Base-by-base conservation (phyloP, 352 stramenopile species). In the Globisporangium takayamanum region DNA sequence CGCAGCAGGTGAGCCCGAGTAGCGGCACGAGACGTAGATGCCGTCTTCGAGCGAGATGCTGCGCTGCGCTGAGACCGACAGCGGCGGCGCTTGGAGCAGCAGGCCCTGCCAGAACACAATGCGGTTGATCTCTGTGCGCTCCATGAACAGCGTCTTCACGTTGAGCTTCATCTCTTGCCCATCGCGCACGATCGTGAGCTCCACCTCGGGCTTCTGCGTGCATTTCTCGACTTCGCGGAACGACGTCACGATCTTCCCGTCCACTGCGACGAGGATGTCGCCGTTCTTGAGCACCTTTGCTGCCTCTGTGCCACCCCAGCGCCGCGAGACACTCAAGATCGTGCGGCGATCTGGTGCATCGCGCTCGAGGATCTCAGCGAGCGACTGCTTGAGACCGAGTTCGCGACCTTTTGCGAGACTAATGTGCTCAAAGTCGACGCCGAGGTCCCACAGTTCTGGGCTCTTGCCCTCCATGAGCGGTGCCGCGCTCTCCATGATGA, bases 31-130 rank as follows among this genome's bases (percentile, higher is more conserved):
- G 25, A 94, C 82, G 57, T 94, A 94, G 30, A 94, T 82, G 5
- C 85, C 85, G 63, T 94, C 85, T 20, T 93, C 80, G 28, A 91
- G 55, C 16, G 78, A 88, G 49, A 94, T 90, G 49, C 83, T 84
- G 22, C 85, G 82, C 58, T 94, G 85, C 0, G 83, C 89, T 14
- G 81, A 89, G 3, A 96, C 88, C 2, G 88, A 90, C 1, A 96
- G 70, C 12, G 94, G 92, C 2, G 89, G 84, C 25, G 80, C 84
- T 57, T 98, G 92, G 5, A 98, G 63, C 44, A 97, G 62, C 28
- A 97, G 74, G 5, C 92, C 92, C 36, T 92, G 85, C 89, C 89
- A 98, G 57, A 96, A 91, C 49, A 98, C 76, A 42, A 98, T 89
- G 37, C 90, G 84, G 53, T 96, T 89, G 45, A 96, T 94, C 66